Evolutionary conservation across 164 flowering plant genomes (phyloP).

Genomic region (Stephania japonica): DNA sequence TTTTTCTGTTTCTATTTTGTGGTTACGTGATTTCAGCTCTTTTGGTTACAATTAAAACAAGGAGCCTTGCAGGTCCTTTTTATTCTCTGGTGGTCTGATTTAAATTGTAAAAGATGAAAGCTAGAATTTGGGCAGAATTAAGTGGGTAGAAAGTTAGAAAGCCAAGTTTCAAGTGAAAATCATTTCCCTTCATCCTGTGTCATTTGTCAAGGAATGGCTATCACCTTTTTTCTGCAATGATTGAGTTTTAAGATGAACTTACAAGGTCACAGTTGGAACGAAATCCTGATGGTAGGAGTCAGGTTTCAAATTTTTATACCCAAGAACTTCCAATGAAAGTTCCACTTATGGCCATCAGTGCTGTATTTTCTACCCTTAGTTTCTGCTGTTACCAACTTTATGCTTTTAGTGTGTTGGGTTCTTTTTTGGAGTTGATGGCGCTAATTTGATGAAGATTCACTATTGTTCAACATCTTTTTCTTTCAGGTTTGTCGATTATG

Average conservation of each 20-base stretch:
- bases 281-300: background rate
- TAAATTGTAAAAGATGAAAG: background rate
- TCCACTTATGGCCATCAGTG: background rate
- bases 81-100: background rate
- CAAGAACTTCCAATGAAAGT: background rate
- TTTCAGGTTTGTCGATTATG: slow-evolving; percentile 78
- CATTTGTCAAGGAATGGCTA: background rate
- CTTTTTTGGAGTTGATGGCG: too few species aligned
- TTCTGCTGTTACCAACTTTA: too few species aligned
- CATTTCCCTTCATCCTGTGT: background rate
- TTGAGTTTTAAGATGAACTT: background rate
- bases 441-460: background rate
- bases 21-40: too few species aligned
- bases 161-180: background rate
- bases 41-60: too few species aligned
- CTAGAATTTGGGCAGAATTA: background rate
- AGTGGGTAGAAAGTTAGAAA: background rate
- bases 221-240: background rate
- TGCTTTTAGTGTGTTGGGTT: too few species aligned
- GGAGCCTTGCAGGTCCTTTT: too few species aligned
- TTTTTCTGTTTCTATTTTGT: too few species aligned
- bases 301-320: background rate
- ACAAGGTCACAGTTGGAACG: background rate
- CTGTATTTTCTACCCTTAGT: background rate
- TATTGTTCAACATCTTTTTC: background rate